Conservation (phyloP, 371 early-diverging fungal genomes). For the Apophysomyces sp. region DNA sequence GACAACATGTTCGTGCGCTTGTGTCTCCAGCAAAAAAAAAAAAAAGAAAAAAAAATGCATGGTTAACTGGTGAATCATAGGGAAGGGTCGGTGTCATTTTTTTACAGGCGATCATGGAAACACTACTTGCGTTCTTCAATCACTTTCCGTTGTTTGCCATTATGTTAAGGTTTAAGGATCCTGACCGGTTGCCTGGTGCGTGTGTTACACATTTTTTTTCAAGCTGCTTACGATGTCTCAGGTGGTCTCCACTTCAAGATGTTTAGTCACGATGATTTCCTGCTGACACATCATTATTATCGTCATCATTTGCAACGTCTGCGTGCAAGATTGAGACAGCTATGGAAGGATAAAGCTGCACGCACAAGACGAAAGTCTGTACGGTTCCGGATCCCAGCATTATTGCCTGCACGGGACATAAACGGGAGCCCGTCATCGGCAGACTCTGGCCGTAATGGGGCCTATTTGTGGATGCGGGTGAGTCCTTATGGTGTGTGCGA, state of each 20-base stretch:
- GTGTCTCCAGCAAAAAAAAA: too few relatives aligned
- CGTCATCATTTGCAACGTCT: slow-evolving; percentile 10
- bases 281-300: slow-evolving; percentile 22
- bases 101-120: slow-evolving; percentile 80
- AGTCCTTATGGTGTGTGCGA: too few relatives aligned
- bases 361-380: slow-evolving; percentile 2
- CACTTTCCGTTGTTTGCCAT: slow-evolving; percentile 94
- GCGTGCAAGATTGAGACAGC: neutral
- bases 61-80: slow-evolving; percentile 20
- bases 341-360: neutral
- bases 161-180: slow-evolving; percentile 86
- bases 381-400: slow-evolving; percentile 9
- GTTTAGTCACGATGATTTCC: slow-evolving; percentile 38
- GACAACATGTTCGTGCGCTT: too few relatives aligned
- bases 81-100: slow-evolving; percentile 78
- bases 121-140: slow-evolving; percentile 83
- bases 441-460: slow-evolving; percentile 10
- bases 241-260: slow-evolving; percentile 52
- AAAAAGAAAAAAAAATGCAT: neutral
- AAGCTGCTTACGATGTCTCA: slow-evolving; percentile 5
- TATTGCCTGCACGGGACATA: neutral
- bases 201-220: neutral
- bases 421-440: neutral
- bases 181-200: slow-evolving; percentile 82
- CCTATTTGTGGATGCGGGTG: slow-evolving; percentile 42